Base-by-base conservation (phyloP, 2,329 filamentous ascomycete genomes). In the Botrytis elliptica region DNA sequence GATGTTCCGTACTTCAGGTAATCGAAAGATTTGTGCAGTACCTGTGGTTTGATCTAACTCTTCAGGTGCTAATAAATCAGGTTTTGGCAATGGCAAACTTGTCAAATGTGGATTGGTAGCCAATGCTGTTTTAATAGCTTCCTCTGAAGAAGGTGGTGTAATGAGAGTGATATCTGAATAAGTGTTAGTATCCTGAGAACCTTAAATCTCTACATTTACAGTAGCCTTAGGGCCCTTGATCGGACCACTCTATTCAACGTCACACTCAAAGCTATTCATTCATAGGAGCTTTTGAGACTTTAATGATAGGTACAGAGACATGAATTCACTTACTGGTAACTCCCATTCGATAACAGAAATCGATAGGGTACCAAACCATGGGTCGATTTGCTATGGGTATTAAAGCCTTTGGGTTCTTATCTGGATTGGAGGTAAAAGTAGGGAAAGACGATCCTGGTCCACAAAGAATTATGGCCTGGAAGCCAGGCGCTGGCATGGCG, bases 301-400 rank as follows among this genome's bases (percentile, higher is more conserved):
- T 14, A 6, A 62, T 4, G 7, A 36, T 12, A 52, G 1, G n/a
- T 40, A 57, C 18, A 69, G 40, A 42, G 62, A n/a, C 22, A 42
- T 36, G 4, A 36, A 65, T 65, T 67, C 22, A 82, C 88, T 82
- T 82, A 93, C 92, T 87, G 79, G 91, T 92, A 77, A 95, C 89
- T 77, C 93, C 93, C 82, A 92, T 93, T 55, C 93, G 89, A 80
- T 94, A 92, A 83, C 93, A 95, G 84, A 93, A 95, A 79, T 95
- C 93, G 59, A 96, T 88, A 9, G 93, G 91, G 81, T 96, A 96
- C 92, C 93, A 95, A 64, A 96, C 91, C 93, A 96, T 96, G 1
- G 93, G 93, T 77, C 93, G 85, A 82, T 96, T 96, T 52, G 93
- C 93, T 74, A 96, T 92, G 9, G 93, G 93, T 12, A 96, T 84